A percentile compares a stretch with the other conserved stretches of the same genome.
phyloP scores from a whole-genome alignment of 768 basidiomycete genomes.

The Chalciporus chontae region DNA sequence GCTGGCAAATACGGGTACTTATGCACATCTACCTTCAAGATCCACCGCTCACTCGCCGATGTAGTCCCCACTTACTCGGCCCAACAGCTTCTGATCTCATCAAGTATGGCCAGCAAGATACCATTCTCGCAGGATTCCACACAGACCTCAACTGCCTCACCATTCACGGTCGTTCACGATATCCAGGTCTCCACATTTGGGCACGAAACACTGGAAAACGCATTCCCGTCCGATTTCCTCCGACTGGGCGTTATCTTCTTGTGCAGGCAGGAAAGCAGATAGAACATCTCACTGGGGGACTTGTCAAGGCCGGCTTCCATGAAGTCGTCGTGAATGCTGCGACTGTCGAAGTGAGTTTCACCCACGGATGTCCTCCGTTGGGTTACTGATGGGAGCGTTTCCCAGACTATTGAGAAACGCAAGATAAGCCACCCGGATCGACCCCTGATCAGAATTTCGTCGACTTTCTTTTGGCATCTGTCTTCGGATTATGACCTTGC shows the following conservation, averaged over 20 bases:
- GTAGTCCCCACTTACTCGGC: slow-evolving; percentile 81
- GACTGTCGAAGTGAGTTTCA: slow-evolving; percentile 59
- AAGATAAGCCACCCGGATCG: slow-evolving; percentile 60
- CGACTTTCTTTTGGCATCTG: slow-evolving; percentile 95
- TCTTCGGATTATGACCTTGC: slow-evolving; percentile 79
- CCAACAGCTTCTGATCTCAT: slow-evolving; percentile 90
- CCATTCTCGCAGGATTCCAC: slow-evolving; percentile 92
- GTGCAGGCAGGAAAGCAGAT: slow-evolving; percentile 97
- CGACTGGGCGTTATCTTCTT: slow-evolving; percentile 74
- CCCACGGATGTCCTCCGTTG: neutral
- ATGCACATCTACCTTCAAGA: neutral
- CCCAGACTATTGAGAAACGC: slow-evolving; percentile 61
- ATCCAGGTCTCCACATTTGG: slow-evolving; percentile 91
- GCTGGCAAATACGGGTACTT: slow-evolving; percentile 83
- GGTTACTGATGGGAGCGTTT: neutral
- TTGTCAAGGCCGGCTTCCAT: slow-evolving; percentile 91
- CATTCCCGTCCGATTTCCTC: slow-evolving; percentile 82
- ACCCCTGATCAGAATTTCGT: slow-evolving; percentile 93
- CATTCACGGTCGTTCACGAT: slow-evolving; percentile 84
- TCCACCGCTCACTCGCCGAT: neutral
- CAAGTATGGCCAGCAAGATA: slow-evolving; percentile 74
- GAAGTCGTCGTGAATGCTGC: slow-evolving; percentile 89
- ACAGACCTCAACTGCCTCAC: slow-evolving; percentile 92
- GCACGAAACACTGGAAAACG: slow-evolving; percentile 90
- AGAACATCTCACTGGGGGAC: slow-evolving; percentile 78